Evolutionary conservation across 495 filamentous ascomycete genomes (phyloP).

Genomic region (Xylaria sp.): DNA sequence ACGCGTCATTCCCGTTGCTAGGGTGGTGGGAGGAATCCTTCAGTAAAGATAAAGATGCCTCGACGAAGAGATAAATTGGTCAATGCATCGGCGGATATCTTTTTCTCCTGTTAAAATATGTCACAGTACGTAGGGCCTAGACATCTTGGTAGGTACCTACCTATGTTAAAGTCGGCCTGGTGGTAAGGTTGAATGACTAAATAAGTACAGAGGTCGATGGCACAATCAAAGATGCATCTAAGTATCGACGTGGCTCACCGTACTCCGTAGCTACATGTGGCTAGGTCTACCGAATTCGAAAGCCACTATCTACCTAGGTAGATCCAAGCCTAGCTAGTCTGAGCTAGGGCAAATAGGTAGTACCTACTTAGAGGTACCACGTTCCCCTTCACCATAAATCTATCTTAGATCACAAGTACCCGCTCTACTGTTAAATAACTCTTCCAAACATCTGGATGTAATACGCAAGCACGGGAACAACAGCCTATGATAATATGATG

Average conservation of each 20-base stretch:
- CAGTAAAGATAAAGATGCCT: not conserved
- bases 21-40: not conserved
- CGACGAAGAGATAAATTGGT: not conserved
- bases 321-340: not conserved
- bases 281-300: not conserved
- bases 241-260: not conserved
- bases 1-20: slow-evolving; percentile 6
- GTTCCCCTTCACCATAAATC: not conserved
- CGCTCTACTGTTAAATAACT: not conserved
- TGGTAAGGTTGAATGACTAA: not conserved
- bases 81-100: not conserved
- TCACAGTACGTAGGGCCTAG: not conserved
- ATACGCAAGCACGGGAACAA: not conserved
- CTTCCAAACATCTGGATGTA: not conserved
- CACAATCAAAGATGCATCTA: not conserved
- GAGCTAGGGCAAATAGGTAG: not conserved
- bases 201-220: not conserved
- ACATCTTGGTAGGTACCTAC: not conserved
- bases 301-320: not conserved
- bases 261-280: not conserved
- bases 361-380: not conserved
- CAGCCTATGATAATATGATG: not conserved
- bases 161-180: not conserved
- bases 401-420: not conserved
- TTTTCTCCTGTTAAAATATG: not conserved